Evolutionary conservation across 2,329 filamentous ascomycete genomes (phyloP).

Genomic region (Stagonosporopsis rhizophila): DNA sequence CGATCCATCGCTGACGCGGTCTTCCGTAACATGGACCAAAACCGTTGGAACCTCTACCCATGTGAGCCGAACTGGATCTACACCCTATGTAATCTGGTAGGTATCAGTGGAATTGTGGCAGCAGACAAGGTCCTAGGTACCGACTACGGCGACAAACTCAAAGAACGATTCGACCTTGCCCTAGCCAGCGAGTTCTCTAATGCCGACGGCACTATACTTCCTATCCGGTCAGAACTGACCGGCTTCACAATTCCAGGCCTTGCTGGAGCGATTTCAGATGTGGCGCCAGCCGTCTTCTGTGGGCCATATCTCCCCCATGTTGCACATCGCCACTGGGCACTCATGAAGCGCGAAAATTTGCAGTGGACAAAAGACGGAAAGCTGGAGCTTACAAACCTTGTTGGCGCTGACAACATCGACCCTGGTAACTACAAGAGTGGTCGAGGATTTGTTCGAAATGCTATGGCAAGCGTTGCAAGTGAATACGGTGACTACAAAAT

Average conservation of each 20-base stretch:
- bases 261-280: conserved; percentile 22
- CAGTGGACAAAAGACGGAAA: conserved; percentile 11
- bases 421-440: conserved; percentile 28
- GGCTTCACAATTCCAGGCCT: conserved; percentile 30
- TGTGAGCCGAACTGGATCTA: conserved; percentile 33
- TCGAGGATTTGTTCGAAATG: conserved; percentile 9
- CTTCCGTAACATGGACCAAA: conserved; percentile 18
- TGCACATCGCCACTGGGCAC: conserved; percentile 24
- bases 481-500: conserved; percentile 26
- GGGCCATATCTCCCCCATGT: conserved; percentile 20
- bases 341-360: conserved; percentile 21
- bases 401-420: conserved; percentile 28
- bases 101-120: conserved; percentile 20
- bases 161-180: conserved; percentile 16
- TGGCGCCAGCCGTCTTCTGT: conserved; percentile 16
- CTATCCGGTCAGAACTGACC: conserved; percentile 27
- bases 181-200: conserved; percentile 27
- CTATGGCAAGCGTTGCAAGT: conserved; percentile 20
- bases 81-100: conserved; percentile 26
- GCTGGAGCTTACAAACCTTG: conserved; percentile 19
- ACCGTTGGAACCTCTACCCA: conserved; percentile 23
- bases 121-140: conserved; percentile 20
- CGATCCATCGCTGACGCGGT: conserved; percentile 21
- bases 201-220: conserved; percentile 25
- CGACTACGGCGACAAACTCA: conserved; percentile 8